Conservation (phyloP, 495 filamentous ascomycete genomes). For the Usnea hakonensis region DNA sequence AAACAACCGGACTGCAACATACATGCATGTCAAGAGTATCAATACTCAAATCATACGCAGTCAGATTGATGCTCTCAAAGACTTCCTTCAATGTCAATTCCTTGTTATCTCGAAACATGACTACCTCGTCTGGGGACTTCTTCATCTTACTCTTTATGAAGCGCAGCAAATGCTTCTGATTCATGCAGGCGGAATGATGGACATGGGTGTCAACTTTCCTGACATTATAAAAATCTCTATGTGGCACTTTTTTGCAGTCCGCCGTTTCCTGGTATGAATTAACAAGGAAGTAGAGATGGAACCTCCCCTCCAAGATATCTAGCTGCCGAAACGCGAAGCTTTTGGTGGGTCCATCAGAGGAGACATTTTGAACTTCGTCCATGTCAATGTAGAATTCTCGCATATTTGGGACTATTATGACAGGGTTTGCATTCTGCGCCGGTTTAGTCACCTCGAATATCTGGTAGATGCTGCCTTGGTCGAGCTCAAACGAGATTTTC, state of each 20-base stretch:
- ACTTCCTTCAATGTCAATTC: constrained; percentile 86
- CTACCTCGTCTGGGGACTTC: constrained; percentile 88
- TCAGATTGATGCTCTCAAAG: constrained; percentile 94
- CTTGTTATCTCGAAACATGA: constrained; percentile 88
- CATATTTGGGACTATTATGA: constrained; percentile 76
- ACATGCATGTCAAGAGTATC: constrained; percentile 99
- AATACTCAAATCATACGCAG: constrained; percentile 95
- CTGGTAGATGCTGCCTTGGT: constrained; percentile 82
- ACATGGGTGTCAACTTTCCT: constrained; percentile 98
- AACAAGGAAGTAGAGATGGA: constrained; percentile 82
- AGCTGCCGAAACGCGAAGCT: constrained; percentile 91
- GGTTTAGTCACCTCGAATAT: constrained; percentile 63
- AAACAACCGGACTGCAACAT: constrained; percentile 28
- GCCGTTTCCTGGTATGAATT: constrained; percentile 98
- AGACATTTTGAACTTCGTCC: constrained; percentile 74
- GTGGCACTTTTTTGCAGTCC: constrained; percentile 93
- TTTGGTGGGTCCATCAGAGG: constrained; percentile 91
- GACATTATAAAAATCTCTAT: constrained; percentile 98
- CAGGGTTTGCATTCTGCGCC: constrained; percentile 53
- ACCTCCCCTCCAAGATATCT: constrained; percentile 93
- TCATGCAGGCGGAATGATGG: constrained; percentile 99
- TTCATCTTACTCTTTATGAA: constrained; percentile 99
- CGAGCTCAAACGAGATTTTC: constrained; percentile 66
- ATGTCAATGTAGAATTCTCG: constrained; percentile 93
- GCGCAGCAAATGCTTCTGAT: constrained; percentile 93